A percentile compares a stretch with the other conserved stretches of the same genome.
Evolutionary conservation across 208 protist species (phyloP).

Genomic region (Trypanosoma vivax): DNA sequence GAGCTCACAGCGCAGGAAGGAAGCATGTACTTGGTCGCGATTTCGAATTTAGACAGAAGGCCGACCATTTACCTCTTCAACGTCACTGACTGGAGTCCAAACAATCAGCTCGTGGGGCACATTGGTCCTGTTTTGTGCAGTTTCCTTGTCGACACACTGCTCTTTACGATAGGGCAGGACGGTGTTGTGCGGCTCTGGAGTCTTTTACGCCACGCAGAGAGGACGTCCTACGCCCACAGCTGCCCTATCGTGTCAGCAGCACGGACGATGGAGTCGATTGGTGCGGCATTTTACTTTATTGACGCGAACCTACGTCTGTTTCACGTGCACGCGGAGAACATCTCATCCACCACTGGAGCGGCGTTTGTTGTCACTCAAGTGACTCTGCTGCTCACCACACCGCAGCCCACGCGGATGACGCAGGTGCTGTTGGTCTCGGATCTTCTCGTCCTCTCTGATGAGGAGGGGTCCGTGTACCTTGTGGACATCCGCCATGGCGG

Average conservation of each 20-base stretch:
- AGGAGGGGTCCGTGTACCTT: conserved; percentile 18
- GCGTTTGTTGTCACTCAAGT: conserved; percentile 20
- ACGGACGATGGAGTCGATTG: conserved; percentile 10
- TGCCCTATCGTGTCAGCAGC: conserved; percentile 27
- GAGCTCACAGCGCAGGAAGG: conserved; percentile 1
- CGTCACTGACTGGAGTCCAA: conserved; percentile 13
- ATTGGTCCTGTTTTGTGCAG: conserved; percentile 25
- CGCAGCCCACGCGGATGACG: not conserved
- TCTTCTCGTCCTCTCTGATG: conserved; percentile 5
- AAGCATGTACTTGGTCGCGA: conserved; percentile 12
- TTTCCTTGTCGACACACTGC: conserved; percentile 57
- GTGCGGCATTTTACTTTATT: conserved; percentile 36
- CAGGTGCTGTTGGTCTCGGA: conserved; percentile 1
- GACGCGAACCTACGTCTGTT: conserved; percentile 39
- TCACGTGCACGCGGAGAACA: conserved; percentile 42
- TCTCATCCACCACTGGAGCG: conserved; percentile 37
- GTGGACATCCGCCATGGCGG: conserved; percentile 12
- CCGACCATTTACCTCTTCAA: conserved; percentile 26
- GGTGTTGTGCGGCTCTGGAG: conserved; percentile 60
- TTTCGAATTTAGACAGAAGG: conserved; percentile 13
- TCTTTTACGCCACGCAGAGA: conserved; percentile 41
- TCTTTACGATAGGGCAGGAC: conserved; percentile 47
- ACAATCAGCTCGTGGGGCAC: conserved; percentile 49
- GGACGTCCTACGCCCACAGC: conserved; percentile 48
- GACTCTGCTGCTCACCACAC: conserved; percentile 5